A percentile compares a stretch with the other conserved stretches of the same genome.
Evolutionary conservation across 2,329 filamentous ascomycete genomes (phyloP).

Genomic region (Elsinoe perseae): DNA sequence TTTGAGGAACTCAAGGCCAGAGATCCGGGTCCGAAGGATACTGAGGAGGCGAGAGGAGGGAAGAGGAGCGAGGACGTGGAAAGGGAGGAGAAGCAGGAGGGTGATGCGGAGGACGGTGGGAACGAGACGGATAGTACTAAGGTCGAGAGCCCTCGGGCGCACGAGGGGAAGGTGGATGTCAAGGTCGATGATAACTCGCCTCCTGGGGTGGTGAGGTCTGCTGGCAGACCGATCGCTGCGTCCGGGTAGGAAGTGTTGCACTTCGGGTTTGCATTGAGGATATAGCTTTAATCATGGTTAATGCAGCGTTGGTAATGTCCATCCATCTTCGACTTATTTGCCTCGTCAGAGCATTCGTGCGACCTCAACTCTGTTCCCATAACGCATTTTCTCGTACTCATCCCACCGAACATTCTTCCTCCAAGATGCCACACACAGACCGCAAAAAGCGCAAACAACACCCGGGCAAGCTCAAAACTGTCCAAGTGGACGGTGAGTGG

Average conservation of each 20-base stretch:
- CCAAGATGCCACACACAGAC: constrained; percentile 18
- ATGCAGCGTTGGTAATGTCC: not conserved
- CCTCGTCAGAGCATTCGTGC: not conserved
- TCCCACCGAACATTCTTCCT: not conserved
- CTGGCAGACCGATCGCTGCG: constrained; percentile 5
- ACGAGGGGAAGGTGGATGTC: constrained; percentile 5
- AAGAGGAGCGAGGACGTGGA: not conserved
- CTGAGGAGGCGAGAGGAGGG: not conserved
- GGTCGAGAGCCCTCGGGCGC: not conserved
- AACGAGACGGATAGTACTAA: constrained; percentile 13
- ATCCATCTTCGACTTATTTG: not conserved
- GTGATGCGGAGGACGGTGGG: not conserved
- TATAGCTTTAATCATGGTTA: not conserved
- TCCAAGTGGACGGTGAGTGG: constrained; percentile 17
- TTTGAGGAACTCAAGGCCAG: constrained; percentile 12
- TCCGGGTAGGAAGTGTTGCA: not conserved
- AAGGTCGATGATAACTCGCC: not conserved
- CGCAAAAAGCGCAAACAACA: constrained; percentile 11
- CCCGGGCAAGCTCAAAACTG: not conserved
- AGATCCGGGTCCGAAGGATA: constrained; percentile 4
- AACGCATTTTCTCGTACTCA: not conserved
- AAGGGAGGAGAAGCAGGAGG: not conserved
- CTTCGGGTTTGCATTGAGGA: not conserved
- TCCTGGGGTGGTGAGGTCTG: not conserved
- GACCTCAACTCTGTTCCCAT: not conserved